A percentile compares a stretch with the other conserved stretches of the same genome.
Evolutionary conservation across 352 stramenopile genomes (phyloP).

Genomic region (Pythium aphanidermatum): DNA sequence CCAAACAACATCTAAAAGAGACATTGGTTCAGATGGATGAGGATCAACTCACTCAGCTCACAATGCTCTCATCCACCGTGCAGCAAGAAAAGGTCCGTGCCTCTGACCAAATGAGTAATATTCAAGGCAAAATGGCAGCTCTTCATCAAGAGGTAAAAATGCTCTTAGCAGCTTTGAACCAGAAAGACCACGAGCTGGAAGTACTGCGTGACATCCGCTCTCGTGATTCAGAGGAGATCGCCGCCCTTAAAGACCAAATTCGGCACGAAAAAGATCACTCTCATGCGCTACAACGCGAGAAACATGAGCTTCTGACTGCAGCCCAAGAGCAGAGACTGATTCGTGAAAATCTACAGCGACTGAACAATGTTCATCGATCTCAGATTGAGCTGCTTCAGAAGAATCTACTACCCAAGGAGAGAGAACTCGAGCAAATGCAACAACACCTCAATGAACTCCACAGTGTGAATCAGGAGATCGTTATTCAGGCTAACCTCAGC

Average conservation of each 20-base stretch:
- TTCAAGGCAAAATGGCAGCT: constrained; percentile 45
- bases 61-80: constrained; percentile 35
- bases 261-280: constrained; percentile 25
- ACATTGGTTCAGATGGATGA: constrained; percentile 51
- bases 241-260: constrained; percentile 28
- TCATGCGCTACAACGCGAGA: constrained; percentile 31
- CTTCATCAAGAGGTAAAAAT: constrained; percentile 70
- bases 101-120: constrained; percentile 29
- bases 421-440: constrained; percentile 58
- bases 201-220: constrained; percentile 25
- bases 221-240: constrained; percentile 23
- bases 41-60: constrained; percentile 57
- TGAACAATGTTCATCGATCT: constrained; percentile 68
- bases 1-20: constrained; percentile 36
- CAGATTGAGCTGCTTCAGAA: constrained; percentile 68
- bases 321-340: constrained; percentile 34
- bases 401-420: constrained; percentile 62
- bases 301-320: constrained; percentile 25
- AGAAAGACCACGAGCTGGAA: constrained; percentile 53
- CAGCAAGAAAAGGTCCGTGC: constrained; percentile 39
- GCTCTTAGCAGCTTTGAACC: constrained; percentile 45
- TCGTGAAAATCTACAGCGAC: constrained; percentile 46
- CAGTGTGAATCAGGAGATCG: constrained; percentile 58
- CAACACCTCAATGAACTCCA: constrained; percentile 52
- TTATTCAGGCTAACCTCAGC: constrained; percentile 62